Evolutionary conservation across 2,329 filamentous ascomycete species (phyloP), one percentile per base, ranked within the genome.

Genomic region (Ascochyta clinopodiicola): DNA sequence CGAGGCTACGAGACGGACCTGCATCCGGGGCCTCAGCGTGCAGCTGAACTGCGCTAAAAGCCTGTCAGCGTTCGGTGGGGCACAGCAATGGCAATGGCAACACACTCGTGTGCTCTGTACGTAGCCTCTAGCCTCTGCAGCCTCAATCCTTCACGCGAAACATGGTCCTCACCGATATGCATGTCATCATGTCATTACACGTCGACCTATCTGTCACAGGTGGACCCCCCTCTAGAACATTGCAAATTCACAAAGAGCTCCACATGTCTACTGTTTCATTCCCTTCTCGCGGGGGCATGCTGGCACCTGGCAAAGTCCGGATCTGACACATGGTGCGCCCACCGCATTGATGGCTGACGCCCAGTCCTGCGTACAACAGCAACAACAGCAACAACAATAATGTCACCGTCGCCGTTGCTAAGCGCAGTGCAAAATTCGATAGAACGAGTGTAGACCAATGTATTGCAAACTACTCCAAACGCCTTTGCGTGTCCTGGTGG

Each of bases 391-490:
- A 22, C 34, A 17, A 8, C 32, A 13, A 31, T 13, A 34, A 4
- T 22, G 47, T 50, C 35, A 46, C 50, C 36, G 29, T 50, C 52
- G 47, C 38, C 42, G 19, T 38, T 46, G 36, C 24, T 38, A 51
- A 21, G 46, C 46, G 52, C 46, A 32, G 42, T 47, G 47, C 46
- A 43, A 43, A 43, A 42, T 27, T 38, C 17, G n/a, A 17, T 17
- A 34, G 8, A n/a, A 34, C 5, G 42, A 27, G 12, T 42, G 10
- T 59, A 40, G 59, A 56, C 64, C 62, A 68, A 63, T 66, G 59
- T 60, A 64, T 67, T 67, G 13, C 19, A 45, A 24, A 54, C 43
- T 61, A 56, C 46, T 48, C 35, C 37, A 36, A 51, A 63, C 52
- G 52, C 52, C 46, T 31, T 44, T 35, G 21, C 51, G 45, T 42